Percentiles rank a stretch among this genome's conserved stretches.
Evolutionary conservation across 2,329 filamentous ascomycete species (phyloP).

Genomic region (Colletotrichum liaoningense): DNA sequence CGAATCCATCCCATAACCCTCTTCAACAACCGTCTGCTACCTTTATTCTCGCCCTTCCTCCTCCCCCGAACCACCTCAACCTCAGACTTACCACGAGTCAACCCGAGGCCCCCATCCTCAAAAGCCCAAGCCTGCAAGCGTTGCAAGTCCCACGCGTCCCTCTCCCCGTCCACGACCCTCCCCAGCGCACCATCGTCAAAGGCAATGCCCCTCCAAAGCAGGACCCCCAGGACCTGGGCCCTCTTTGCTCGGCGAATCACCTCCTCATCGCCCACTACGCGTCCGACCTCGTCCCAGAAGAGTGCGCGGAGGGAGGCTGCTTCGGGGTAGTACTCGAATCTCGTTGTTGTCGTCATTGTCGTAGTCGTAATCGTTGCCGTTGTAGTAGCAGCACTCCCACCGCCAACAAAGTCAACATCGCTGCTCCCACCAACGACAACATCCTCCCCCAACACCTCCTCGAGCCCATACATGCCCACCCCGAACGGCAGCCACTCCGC

Average conservation of each 20-base stretch:
- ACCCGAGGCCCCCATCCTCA: not conserved
- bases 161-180: slow-evolving; percentile 63
- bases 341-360: slow-evolving; percentile 34
- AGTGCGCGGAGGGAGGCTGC: slow-evolving; percentile 53
- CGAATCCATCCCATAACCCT: not conserved
- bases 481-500: slow-evolving; percentile 71
- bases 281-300: slow-evolving; percentile 62
- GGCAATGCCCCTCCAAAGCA: slow-evolving; percentile 73
- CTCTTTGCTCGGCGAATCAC: slow-evolving; percentile 49
- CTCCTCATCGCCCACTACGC: slow-evolving; percentile 42
- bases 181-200: slow-evolving; percentile 71
- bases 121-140: slow-evolving; percentile 52
- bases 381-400: not conserved
- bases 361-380: not conserved
- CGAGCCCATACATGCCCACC: slow-evolving; percentile 68
- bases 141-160: slow-evolving; percentile 64
- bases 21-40: not conserved
- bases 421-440: not conserved
- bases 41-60: not conserved
- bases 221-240: slow-evolving; percentile 63
- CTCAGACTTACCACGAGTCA: not conserved
- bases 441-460: slow-evolving; percentile 67
- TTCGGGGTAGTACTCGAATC: slow-evolving; percentile 57
- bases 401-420: slow-evolving; percentile 41
- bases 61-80: not conserved